Evolutionary conservation across 1,284 basidiomycete genomes (phyloP).

Genomic region (Agaricales sp.): DNA sequence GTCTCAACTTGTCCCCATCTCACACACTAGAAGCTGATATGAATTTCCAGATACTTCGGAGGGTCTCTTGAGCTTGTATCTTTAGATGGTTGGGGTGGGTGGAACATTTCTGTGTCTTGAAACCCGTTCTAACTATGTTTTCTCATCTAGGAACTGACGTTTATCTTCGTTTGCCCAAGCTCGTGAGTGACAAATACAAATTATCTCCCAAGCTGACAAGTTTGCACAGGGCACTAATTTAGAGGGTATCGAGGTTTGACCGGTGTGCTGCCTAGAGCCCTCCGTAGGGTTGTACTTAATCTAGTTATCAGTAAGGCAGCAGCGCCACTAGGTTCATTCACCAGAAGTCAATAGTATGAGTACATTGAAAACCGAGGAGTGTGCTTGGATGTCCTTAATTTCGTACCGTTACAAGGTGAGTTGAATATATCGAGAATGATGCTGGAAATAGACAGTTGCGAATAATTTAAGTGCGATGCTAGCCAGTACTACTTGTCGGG

Average conservation of each 20-base stretch:
- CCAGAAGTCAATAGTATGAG: no score
- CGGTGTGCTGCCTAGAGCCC: no score
- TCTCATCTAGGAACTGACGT: slow-evolving; percentile 60
- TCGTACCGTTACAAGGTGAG: background rate
- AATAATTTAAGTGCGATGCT: slow-evolving; percentile 2
- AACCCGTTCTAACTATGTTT: slow-evolving; percentile 4
- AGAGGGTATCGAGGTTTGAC: slow-evolving; percentile 69
- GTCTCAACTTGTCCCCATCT: no score
- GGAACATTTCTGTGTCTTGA: slow-evolving; percentile 1
- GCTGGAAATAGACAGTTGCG: background rate
- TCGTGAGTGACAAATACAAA: slow-evolving; percentile 38
- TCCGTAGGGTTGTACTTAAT: no score
- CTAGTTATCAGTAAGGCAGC: no score
- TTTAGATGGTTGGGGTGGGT: slow-evolving; percentile 72
- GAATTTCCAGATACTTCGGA: slow-evolving; percentile 55
- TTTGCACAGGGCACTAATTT: slow-evolving; percentile 63
- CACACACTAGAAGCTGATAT: no score
- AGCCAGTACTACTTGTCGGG: slow-evolving; percentile 6
- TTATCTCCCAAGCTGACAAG: slow-evolving; percentile 7
- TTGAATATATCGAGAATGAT: background rate
- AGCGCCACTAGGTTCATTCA: no score
- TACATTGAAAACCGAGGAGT: no score
- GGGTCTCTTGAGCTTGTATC: slow-evolving; percentile 76
- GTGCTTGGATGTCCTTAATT: no score
- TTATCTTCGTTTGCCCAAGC: slow-evolving; percentile 70